Evolutionary conservation across 2,329 filamentous ascomycete genomes (phyloP).

Genomic region (Lasiodiplodia gonubiensis): DNA sequence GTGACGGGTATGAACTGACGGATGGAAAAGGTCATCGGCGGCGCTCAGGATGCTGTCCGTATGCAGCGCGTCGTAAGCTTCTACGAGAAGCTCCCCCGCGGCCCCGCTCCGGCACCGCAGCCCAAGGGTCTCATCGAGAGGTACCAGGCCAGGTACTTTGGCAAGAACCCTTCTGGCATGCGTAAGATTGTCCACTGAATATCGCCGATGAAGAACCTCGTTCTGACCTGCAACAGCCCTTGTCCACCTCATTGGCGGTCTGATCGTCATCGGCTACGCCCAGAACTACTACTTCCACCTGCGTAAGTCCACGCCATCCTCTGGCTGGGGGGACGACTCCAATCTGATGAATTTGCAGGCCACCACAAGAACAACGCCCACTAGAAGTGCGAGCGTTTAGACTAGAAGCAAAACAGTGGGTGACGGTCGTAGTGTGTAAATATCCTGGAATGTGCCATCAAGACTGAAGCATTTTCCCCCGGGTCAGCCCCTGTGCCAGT

Average conservation of each 20-base stretch:
- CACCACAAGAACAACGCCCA: constrained; percentile 99
- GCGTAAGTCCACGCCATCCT: constrained; percentile 67
- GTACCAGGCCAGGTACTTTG: constrained; percentile 89
- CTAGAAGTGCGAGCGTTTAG: constrained; percentile 57
- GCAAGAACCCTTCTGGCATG: constrained; percentile 85
- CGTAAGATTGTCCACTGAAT: constrained; percentile 65
- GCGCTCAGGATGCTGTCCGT: constrained; percentile 91
- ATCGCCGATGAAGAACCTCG: constrained; percentile 28
- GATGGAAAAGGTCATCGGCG: constrained; percentile 78
- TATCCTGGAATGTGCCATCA: constrained; percentile 28
- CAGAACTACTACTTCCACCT: constrained; percentile 99
- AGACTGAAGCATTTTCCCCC: constrained; percentile 16
- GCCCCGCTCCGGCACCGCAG: constrained; percentile 82
- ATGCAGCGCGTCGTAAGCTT: constrained; percentile 99
- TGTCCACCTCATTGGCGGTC: constrained; percentile 79
- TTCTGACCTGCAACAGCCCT: constrained; percentile 66
- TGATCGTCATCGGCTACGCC: constrained; percentile 85
- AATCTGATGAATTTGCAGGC: constrained; percentile 59
- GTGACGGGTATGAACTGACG: constrained; percentile 36
- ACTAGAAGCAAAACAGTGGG: constrained; percentile 20
- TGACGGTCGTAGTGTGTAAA: constrained; percentile 27
- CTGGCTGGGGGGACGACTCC: constrained; percentile 29
- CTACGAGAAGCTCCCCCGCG: constrained; percentile 98
- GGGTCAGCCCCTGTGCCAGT: constrained; percentile 12
- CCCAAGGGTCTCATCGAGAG: constrained; percentile 80